Conservation (phyloP, 352 stramenopile genomes). For the Phytophthora colocasiae region DNA sequence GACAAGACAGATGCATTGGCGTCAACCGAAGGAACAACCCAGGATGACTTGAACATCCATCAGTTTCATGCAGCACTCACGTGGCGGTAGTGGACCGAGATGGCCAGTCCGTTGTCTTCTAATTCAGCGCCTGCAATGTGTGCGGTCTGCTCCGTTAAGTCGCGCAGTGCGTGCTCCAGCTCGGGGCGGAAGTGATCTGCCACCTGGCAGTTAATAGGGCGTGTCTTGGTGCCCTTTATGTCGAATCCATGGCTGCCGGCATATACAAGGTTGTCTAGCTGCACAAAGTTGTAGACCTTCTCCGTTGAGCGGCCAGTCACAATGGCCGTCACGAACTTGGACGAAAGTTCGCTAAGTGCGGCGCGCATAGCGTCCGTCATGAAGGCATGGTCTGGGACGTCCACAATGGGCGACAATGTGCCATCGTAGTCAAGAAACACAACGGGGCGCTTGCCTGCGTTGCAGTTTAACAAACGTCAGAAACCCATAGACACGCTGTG, state of each 20-base stretch:
- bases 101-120: constrained; percentile 81
- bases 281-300: constrained; percentile 84
- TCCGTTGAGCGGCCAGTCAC: constrained; percentile 76
- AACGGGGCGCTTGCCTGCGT: constrained; percentile 65
- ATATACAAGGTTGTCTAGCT: constrained; percentile 81
- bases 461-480: constrained; percentile 26
- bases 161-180: constrained; percentile 48
- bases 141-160: constrained; percentile 46
- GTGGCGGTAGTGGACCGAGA: constrained; percentile 84
- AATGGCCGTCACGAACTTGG: constrained; percentile 77
- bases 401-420: constrained; percentile 82
- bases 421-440: constrained; percentile 84
- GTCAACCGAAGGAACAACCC: constrained; percentile 15
- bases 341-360: constrained; percentile 64
- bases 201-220: constrained; percentile 66
- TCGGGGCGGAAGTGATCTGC: constrained; percentile 60
- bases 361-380: constrained; percentile 72
- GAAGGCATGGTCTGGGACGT: constrained; percentile 71
- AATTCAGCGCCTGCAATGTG: constrained; percentile 64
- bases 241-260: constrained; percentile 85
- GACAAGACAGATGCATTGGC: constrained; percentile 26
- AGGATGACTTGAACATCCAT: constrained; percentile 15
- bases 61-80: constrained; percentile 35
- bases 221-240: constrained; percentile 69
- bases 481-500: constrained; percentile 24